These are phyloP conservation scores for Trichoderma sp. DNA, from an alignment of 2,329 filamentous ascomycete genomes.

Conservation along the genomic window DNA sequence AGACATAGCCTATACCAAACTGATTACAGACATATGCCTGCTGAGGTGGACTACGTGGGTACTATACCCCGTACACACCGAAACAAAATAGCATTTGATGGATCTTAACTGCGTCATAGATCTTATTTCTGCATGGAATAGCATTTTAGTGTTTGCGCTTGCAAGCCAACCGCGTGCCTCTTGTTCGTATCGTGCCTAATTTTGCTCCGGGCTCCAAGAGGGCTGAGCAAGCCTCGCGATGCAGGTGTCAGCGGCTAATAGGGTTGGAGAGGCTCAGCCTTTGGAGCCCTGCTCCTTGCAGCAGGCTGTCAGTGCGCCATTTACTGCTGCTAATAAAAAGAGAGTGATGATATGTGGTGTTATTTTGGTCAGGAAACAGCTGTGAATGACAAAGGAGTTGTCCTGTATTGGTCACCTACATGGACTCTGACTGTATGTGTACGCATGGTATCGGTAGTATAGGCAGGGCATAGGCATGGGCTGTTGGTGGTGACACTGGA, in stretches of 20 bases:
- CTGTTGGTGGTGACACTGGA: neutral
- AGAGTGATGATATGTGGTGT: neutral
- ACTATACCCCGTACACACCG: neutral
- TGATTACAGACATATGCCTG: neutral
- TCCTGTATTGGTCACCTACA: neutral
- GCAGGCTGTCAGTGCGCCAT: neutral
- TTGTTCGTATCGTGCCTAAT: neutral
- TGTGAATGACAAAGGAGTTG: neutral
- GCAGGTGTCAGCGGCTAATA: conserved; percentile 6
- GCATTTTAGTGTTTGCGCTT: neutral
- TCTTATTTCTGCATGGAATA: neutral
- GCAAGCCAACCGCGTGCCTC: neutral
- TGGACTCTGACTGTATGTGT: neutral
- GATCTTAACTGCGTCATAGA: neutral
- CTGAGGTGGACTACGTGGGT: neutral
- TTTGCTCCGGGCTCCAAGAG: neutral
- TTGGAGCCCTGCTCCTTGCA: neutral
- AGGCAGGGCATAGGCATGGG: neutral
- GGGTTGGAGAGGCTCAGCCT: neutral
- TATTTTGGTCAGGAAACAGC: neutral
- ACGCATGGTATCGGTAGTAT: neutral
- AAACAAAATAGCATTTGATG: neutral
- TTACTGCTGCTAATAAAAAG: neutral
- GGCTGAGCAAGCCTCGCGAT: conserved; percentile 5
- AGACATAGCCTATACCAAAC: neutral